Conservation (phyloP, 2,329 filamentous ascomycete genomes). For the Chaetomium sp. region DNA sequence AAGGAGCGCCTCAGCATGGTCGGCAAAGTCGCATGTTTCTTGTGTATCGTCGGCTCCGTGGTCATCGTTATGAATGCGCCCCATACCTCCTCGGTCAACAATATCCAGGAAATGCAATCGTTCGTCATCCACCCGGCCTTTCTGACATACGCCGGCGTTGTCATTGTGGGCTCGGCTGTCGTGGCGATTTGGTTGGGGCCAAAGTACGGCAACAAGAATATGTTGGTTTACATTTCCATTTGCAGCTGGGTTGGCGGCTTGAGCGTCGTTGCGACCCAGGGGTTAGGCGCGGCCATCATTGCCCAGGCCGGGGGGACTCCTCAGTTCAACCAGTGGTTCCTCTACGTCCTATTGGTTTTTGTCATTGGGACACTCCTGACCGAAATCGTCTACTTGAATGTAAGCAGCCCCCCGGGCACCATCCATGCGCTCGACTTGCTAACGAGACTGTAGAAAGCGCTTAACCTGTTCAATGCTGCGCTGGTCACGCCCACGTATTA, state of each 20-base stretch:
- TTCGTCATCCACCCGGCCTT: constrained; percentile 88
- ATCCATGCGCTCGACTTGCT: background rate
- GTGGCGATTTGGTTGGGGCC: constrained; percentile 81
- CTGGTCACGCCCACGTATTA: constrained; percentile 98
- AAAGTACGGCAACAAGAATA: constrained; percentile 90
- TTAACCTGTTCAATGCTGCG: constrained; percentile 95
- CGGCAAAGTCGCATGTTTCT: constrained; percentile 92
- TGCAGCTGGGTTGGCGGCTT: constrained; percentile 93
- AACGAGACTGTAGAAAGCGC: constrained; percentile 73
- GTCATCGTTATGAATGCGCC: constrained; percentile 95
- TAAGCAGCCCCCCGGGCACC: constrained; percentile 54
- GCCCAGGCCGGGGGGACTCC: constrained; percentile 78
- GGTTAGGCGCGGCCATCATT: constrained; percentile 86
- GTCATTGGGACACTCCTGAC: constrained; percentile 86
- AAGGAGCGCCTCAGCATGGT: constrained; percentile 95
- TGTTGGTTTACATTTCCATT: constrained; percentile 96
- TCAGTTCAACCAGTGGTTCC: constrained; percentile 97
- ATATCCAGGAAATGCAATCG: constrained; percentile 89
- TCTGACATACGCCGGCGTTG: constrained; percentile 77
- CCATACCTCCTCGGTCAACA: constrained; percentile 76
- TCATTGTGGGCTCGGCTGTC: constrained; percentile 72
- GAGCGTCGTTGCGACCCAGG: constrained; percentile 93
- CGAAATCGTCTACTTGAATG: constrained; percentile 94
- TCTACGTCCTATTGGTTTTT: constrained; percentile 89
- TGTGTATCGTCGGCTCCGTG: constrained; percentile 90